A percentile compares a stretch with the other conserved stretches of the same genome.
phyloP scores from a whole-genome alignment of 176 grass and related monocot species.

The Oryza longistaminata region DNA sequence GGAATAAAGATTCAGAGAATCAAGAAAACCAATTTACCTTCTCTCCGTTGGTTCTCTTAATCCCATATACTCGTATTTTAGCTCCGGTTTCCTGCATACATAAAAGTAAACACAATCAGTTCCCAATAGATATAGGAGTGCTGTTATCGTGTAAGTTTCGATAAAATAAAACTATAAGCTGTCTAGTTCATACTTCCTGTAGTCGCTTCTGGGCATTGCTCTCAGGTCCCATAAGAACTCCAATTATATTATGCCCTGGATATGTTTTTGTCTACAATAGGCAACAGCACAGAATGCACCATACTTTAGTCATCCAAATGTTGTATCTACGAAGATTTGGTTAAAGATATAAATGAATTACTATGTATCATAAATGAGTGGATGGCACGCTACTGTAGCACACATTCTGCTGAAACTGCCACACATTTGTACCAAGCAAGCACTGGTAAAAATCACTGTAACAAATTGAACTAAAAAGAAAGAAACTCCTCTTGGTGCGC shows the following conservation, averaged over 20 bases:
- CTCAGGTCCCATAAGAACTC: conserved; percentile 74
- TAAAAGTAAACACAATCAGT: conserved; percentile 33
- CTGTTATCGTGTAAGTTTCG: conserved; percentile 12
- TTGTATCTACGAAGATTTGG: neutral
- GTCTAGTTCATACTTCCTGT: conserved; percentile 64
- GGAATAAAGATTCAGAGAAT: neutral
- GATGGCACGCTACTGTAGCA: neutral
- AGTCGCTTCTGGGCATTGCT: conserved; percentile 76
- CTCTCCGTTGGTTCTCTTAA: conserved; percentile 67
- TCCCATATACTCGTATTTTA: conserved; percentile 71
- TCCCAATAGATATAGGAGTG: neutral
- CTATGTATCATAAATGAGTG: neutral
- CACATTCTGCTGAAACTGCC: neutral
- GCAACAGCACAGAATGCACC: conserved; percentile 26
- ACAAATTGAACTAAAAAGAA: conserved; percentile 4
- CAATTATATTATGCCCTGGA: conserved; percentile 68
- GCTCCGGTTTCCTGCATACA: conserved; percentile 77
- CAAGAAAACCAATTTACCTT: conserved; percentile 56
- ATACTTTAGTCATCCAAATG: conserved; percentile 18
- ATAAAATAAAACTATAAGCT: conserved; percentile 23
- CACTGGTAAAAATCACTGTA: neutral
- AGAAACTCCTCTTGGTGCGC: neutral
- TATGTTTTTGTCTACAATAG: conserved; percentile 62
- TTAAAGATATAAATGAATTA: neutral
- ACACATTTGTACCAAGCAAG: neutral